phyloP scores from a whole-genome alignment of 2,329 filamentous ascomycete genomes.

The Grosmannia huntii region DNA sequence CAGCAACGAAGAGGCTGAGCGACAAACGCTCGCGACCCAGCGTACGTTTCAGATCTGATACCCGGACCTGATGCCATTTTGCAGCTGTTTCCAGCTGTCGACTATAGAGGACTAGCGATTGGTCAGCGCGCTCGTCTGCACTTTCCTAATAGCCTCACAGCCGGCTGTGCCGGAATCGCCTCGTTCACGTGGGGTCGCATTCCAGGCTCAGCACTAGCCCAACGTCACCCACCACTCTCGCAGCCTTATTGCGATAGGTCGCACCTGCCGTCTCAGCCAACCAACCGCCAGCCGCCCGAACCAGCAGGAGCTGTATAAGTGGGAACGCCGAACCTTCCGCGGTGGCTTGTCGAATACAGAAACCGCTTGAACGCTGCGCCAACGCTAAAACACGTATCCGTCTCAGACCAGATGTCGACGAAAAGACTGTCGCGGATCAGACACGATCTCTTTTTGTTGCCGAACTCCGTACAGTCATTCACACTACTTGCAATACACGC shows the following conservation, averaged over 20 bases:
- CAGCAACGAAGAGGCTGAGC: too few species aligned
- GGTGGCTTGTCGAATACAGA: not conserved
- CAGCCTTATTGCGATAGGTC: not conserved
- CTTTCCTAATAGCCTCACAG: too few species aligned
- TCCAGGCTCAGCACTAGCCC: not conserved
- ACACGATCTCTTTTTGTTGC: not conserved
- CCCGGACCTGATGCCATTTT: too few species aligned
- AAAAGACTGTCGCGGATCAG: constrained; percentile 11
- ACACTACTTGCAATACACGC: not conserved
- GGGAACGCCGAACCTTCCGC: not conserved
- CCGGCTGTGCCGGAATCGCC: too few species aligned
- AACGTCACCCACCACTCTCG: not conserved
- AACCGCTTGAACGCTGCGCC: constrained; percentile 17
- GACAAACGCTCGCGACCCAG: too few species aligned
- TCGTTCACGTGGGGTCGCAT: too few species aligned
- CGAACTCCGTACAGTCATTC: not conserved
- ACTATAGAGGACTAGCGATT: too few species aligned
- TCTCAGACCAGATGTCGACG: constrained; percentile 16
- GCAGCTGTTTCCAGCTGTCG: too few species aligned
- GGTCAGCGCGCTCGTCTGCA: too few species aligned
- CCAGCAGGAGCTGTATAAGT: too few species aligned
- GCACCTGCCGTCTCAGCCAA: not conserved
- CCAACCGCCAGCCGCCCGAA: not conserved
- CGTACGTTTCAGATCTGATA: too few species aligned
- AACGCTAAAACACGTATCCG: constrained; percentile 23